phyloP scores from a whole-genome alignment of 176 grass and related monocot genomes.

The Zoysia pacifica region DNA sequence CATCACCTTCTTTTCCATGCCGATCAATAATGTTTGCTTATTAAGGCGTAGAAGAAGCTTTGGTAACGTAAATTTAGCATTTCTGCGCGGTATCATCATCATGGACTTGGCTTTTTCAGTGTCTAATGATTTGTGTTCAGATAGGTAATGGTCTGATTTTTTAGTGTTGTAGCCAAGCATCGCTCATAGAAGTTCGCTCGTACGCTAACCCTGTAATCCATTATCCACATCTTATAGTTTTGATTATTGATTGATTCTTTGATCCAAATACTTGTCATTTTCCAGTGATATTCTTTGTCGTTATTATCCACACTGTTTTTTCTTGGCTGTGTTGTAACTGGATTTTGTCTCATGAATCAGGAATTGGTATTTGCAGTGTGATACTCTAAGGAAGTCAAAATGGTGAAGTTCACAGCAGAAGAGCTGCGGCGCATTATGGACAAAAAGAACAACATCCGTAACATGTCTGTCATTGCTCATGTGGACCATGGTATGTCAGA shows the following conservation, averaged over 20 bases:
- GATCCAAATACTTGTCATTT: not conserved
- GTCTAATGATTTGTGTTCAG: too few relatives aligned
- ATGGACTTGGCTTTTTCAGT: not conserved
- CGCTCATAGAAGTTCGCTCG: not conserved
- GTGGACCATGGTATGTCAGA: slow-evolving; percentile 71
- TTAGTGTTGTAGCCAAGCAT: not conserved
- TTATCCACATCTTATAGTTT: not conserved
- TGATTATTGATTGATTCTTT: not conserved
- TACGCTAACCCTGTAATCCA: not conserved
- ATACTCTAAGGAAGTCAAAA: slow-evolving; percentile 54
- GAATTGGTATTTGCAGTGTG: slow-evolving; percentile 18
- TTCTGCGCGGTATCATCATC: not conserved
- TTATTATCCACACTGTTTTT: not conserved
- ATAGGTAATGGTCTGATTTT: not conserved
- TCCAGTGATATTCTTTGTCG: too few relatives aligned
- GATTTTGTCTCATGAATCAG: not conserved
- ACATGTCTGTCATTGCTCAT: slow-evolving; percentile 93
- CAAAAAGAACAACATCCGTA: slow-evolving; percentile 82
- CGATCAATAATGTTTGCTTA: not conserved
- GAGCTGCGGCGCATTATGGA: slow-evolving; percentile 91
- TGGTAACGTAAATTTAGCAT: not conserved
- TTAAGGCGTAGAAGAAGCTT: not conserved
- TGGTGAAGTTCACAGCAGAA: slow-evolving; percentile 94
- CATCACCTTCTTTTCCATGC: not conserved
- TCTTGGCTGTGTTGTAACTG: not conserved